phyloP scores from a whole-genome alignment of 257 asterid species.

The Solanum sparsipilum region DNA sequence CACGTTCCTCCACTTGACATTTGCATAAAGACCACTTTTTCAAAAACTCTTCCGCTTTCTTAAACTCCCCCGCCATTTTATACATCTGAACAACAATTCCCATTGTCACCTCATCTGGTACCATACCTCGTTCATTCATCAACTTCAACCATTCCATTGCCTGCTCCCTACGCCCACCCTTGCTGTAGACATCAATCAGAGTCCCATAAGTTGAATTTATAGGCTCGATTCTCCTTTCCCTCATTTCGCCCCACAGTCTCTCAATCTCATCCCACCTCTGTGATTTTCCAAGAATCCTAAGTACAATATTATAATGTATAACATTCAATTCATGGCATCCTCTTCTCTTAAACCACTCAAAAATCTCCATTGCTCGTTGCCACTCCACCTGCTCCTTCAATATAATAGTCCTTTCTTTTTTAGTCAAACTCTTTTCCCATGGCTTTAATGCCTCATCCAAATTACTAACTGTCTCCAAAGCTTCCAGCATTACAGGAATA shows the following conservation, averaged over 20 bases:
- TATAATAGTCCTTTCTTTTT: constrained; percentile 72
- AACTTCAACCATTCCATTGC: constrained; percentile 71
- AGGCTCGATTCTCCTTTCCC: constrained; percentile 32
- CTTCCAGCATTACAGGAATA: constrained; percentile 69
- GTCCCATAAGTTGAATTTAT: constrained; percentile 92
- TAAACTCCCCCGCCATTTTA: constrained; percentile 77
- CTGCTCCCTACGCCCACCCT: constrained; percentile 49
- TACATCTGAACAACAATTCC: constrained; percentile 86
- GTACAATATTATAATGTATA: constrained; percentile 80
- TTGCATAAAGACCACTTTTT: constrained; percentile 57
- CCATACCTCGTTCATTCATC: constrained; percentile 54
- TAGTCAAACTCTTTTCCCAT: constrained; percentile 67
- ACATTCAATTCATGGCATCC: constrained; percentile 76
- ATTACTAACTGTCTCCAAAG: constrained; percentile 37
- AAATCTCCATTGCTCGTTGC: constrained; percentile 80
- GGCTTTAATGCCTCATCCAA: constrained; percentile 74
- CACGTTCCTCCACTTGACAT: constrained; percentile 5
- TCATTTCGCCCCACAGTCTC: constrained; percentile 65
- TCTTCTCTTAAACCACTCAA: constrained; percentile 73
- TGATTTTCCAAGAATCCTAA: constrained; percentile 64
- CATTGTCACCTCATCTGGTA: constrained; percentile 92
- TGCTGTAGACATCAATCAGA: constrained; percentile 72
- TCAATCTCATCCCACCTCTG: constrained; percentile 60
- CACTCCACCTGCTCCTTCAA: constrained; percentile 81
- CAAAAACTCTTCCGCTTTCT: constrained; percentile 70